A percentile compares a stretch with the other conserved stretches of the same genome.
phyloP scores from a whole-genome alignment of 352 stramenopile genomes.

The Globisporangium paroecandrum region DNA sequence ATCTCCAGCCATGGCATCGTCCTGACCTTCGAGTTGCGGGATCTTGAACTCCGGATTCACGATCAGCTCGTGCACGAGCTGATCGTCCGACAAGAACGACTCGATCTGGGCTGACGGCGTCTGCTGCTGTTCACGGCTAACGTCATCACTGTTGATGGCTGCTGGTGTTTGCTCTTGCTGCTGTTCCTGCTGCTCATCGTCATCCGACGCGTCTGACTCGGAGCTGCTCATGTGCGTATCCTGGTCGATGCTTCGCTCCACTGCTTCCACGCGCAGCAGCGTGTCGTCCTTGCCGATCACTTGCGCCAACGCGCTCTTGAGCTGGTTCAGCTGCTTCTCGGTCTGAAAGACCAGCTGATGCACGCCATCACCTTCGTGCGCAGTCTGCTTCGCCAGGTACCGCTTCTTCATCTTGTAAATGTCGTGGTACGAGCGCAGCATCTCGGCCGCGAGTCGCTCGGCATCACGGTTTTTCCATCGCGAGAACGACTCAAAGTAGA shows the following conservation, averaged over 20 bases:
- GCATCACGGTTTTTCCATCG: constrained; percentile 61
- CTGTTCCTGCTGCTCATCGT: constrained; percentile 24
- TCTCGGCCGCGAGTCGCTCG: constrained; percentile 43
- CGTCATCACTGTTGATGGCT: not conserved
- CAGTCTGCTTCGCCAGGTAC: constrained; percentile 33
- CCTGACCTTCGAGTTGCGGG: constrained; percentile 1
- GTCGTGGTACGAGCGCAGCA: constrained; percentile 54
- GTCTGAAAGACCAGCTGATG: constrained; percentile 57
- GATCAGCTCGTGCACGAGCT: constrained; percentile 71
- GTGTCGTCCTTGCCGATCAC: constrained; percentile 50
- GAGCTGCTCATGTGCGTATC: constrained; percentile 23
- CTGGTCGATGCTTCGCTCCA: constrained; percentile 33
- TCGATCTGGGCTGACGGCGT: constrained; percentile 29
- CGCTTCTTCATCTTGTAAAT: constrained; percentile 42
- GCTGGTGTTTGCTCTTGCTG: not conserved
- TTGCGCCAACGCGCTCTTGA: constrained; percentile 48
- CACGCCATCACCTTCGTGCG: constrained; percentile 42
- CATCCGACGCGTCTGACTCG: constrained; percentile 12
- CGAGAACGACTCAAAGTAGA: constrained; percentile 68
- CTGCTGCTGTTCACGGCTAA: not conserved
- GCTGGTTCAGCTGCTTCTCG: constrained; percentile 52
- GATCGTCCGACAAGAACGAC: constrained; percentile 50
- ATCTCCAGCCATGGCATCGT: constrained; percentile 4
- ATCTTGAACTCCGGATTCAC: constrained; percentile 64
- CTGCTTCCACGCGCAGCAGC: constrained; percentile 24